These are phyloP conservation scores for Nicotiana rustica DNA, from an alignment of 305 asterid species.

Conservation along the genomic window DNA sequence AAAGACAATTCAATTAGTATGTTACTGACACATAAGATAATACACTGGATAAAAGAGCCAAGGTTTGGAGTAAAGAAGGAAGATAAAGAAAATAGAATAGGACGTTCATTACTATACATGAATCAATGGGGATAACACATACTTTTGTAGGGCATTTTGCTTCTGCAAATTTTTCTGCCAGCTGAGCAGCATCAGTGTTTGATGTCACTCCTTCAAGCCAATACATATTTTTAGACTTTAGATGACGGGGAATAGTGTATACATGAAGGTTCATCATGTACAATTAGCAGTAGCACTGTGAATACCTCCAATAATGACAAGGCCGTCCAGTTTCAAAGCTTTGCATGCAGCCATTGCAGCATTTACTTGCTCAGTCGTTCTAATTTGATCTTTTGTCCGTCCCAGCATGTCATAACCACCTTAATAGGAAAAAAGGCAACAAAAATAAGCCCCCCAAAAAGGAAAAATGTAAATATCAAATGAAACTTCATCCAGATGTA, in stretches of 20 bases:
- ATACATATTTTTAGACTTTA: constrained; percentile 39
- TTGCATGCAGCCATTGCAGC: constrained; percentile 87
- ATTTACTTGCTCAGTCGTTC: constrained; percentile 93
- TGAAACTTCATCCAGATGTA: background rate
- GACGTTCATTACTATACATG: background rate
- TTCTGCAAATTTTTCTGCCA: constrained; percentile 96
- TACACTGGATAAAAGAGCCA: constrained; percentile 30
- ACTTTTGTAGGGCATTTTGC: constrained; percentile 85
- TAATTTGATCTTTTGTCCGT: constrained; percentile 94
- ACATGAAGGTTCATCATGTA: constrained; percentile 37
- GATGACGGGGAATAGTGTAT: constrained; percentile 33
- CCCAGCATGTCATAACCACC: constrained; percentile 99
- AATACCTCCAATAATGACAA: constrained; percentile 92
- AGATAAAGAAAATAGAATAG: background rate
- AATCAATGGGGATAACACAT: constrained; percentile 26
- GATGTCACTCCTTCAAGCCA: constrained; percentile 83
- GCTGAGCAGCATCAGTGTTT: constrained; percentile 97
- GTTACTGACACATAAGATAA: constrained; percentile 34
- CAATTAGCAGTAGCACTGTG: constrained; percentile 33
- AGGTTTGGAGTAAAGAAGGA: background rate
- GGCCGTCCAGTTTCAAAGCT: constrained; percentile 81
- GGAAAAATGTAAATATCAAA: background rate
- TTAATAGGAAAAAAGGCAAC: constrained; percentile 44
- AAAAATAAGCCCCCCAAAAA: background rate
- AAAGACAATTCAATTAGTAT: constrained; percentile 33